These are phyloP conservation scores for Cyclospora cayetanensis DNA, from an alignment of 169 alveolate species.

Conservation along the genomic window DNA sequence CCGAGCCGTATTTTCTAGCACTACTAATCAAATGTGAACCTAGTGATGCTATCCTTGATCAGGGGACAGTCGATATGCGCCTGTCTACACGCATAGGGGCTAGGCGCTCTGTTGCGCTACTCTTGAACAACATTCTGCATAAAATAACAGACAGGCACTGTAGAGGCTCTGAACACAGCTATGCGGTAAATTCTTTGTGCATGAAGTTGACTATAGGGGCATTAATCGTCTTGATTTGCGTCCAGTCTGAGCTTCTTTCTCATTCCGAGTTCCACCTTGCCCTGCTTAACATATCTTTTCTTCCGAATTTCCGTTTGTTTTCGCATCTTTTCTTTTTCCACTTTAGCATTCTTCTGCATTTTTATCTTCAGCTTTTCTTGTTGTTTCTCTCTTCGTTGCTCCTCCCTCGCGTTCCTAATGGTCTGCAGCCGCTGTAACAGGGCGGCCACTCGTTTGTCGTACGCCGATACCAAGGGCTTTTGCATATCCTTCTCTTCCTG, in stretches of 20 bases:
- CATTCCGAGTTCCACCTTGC: slow-evolving; percentile 47
- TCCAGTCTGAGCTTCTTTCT: slow-evolving; percentile 55
- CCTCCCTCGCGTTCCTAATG: slow-evolving; percentile 71
- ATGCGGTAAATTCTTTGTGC: no score
- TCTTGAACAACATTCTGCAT: no score
- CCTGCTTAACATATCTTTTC: slow-evolving; percentile 53
- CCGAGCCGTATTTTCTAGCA: no score
- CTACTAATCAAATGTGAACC: no score
- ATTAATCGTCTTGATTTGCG: not conserved
- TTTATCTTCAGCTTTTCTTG: slow-evolving; percentile 62
- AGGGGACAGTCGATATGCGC: no score
- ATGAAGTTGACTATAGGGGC: not conserved
- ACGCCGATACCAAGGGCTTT: slow-evolving; percentile 61
- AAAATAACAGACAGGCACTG: no score
- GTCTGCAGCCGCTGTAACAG: slow-evolving; percentile 55
- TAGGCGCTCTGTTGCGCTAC: no score
- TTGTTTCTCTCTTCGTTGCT: slow-evolving; percentile 65
- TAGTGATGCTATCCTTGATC: no score
- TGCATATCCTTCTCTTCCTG: slow-evolving; percentile 21
- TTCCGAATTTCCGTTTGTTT: slow-evolving; percentile 24
- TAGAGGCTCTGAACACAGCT: no score
- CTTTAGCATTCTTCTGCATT: slow-evolving; percentile 64
- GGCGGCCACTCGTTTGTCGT: slow-evolving; percentile 60
- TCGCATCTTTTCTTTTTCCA: slow-evolving; percentile 3
- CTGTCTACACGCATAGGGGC: no score